A percentile compares a stretch with the other conserved stretches of the same genome.
Evolutionary conservation across 2,329 filamentous ascomycete species (phyloP).

Genomic region (Aspergillus pseudoglaucus): DNA sequence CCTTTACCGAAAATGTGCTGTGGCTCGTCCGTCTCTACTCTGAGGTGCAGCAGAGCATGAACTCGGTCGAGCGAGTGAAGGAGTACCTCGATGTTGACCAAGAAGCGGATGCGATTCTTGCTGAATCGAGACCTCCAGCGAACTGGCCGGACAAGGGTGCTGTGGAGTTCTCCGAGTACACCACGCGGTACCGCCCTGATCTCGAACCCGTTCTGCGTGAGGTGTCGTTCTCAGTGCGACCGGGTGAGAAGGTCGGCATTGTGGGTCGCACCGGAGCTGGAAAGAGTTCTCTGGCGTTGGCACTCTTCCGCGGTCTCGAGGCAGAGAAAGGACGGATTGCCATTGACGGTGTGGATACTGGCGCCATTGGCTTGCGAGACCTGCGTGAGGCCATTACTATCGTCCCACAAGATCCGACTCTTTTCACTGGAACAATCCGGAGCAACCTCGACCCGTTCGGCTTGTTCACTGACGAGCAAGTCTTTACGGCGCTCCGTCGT

Average conservation of each 20-base stretch:
- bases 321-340: conserved; percentile 83
- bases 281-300: conserved; percentile 89
- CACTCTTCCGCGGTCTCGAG: conserved; percentile 88
- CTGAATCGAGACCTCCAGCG: conserved; percentile 66
- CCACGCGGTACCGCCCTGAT: conserved; percentile 80
- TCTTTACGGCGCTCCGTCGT: conserved; percentile 76
- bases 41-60: conserved; percentile 98
- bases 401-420: conserved; percentile 87
- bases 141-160: conserved; percentile 82
- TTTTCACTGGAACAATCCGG: conserved; percentile 87
- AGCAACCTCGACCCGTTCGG: conserved; percentile 91
- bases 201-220: conserved; percentile 79
- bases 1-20: conserved; percentile 91
- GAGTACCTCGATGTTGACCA: conserved; percentile 96
- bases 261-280: conserved; percentile 93
- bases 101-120: conserved; percentile 72
- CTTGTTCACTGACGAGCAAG: conserved; percentile 80
- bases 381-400: conserved; percentile 92
- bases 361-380: conserved; percentile 84
- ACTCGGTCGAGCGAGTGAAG: conserved; percentile 93
- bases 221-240: conserved; percentile 77
- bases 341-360: conserved; percentile 87
- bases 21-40: conserved; percentile 95
- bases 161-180: conserved; percentile 84
- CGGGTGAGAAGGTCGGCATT: conserved; percentile 89